Percentiles rank a stretch among this genome's conserved stretches.
Evolutionary conservation across 139 green algal species (phyloP).

Genomic region (Diplosphaera chodatii): DNA sequence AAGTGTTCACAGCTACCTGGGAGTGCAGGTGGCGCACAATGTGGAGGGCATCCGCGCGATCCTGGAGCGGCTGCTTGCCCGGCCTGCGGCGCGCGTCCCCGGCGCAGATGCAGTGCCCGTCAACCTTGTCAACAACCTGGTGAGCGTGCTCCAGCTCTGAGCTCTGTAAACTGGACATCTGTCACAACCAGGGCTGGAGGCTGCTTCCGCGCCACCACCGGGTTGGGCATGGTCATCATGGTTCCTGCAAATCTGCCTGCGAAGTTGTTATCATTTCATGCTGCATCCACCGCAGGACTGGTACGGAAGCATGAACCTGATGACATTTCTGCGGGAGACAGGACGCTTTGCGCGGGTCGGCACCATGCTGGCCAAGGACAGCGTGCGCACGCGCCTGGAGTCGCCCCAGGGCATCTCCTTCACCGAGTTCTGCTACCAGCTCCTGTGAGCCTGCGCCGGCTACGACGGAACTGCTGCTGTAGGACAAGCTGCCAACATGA

Average conservation of each 20-base stretch:
- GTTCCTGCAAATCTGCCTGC: no score
- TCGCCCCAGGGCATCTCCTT: slow-evolving; percentile 78
- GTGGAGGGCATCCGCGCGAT: slow-evolving; percentile 42
- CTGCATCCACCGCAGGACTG: no score
- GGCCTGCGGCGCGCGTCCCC: not conserved
- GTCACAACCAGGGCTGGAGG: no score
- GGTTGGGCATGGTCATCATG: no score
- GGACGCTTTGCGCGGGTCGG: slow-evolving; percentile 89
- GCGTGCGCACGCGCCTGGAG: slow-evolving; percentile 83
- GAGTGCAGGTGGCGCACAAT: slow-evolving; percentile 80
- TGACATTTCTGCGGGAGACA: slow-evolving; percentile 90
- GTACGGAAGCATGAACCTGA: slow-evolving; percentile 77
- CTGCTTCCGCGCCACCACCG: no score
- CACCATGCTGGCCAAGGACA: slow-evolving; percentile 94
- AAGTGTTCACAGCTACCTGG: no score
- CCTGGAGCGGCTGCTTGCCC: slow-evolving; percentile 28
- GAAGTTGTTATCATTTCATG: no score
- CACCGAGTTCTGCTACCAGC: slow-evolving; percentile 98
- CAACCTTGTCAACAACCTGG: slow-evolving; percentile 80
- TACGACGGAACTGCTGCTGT: no score
- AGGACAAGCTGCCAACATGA: no score
- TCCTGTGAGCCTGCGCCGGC: slow-evolving; percentile 67
- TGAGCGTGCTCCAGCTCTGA: no score
- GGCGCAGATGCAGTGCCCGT: slow-evolving; percentile 10
- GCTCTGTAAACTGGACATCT: no score